Evolutionary conservation across 75 land plant genomes (phyloP), one percentile per base, ranked within the genome.

Genomic region (Pseudotsuga menziesii): DNA sequence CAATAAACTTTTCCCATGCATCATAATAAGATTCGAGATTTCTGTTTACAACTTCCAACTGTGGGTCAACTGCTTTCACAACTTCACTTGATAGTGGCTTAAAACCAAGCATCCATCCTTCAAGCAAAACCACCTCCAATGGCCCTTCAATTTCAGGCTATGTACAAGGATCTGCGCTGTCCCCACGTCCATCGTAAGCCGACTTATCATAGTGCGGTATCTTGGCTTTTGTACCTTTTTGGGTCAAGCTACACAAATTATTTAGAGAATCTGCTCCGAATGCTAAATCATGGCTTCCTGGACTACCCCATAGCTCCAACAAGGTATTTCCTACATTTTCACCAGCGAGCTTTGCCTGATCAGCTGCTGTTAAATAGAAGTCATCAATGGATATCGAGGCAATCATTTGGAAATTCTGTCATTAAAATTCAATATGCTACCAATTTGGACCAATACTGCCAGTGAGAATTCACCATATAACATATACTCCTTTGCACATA

Each of bases 91-190:
- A n/a, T n/a, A n/a, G n/a, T n/a, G n/a, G n/a, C n/a, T n/a, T n/a
- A n/a, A n/a, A n/a, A n/a, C n/a, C n/a, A n/a, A n/a, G n/a, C n/a
- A n/a, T n/a, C n/a, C n/a, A n/a, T n/a, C n/a, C n/a, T n/a, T n/a
- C n/a, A n/a, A n/a, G n/a, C n/a, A n/a, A n/a, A n/a, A n/a, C 59
- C 71, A 97, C 99, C 88, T 84, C 79, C 52, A 97, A 76, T 25
- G 99, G 95, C 5, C 98, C 99, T 80, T 94, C 88, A 71, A 92
- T 80, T 79, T 89, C 93, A 58, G 98, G 85, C 98, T 98, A 97
- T 67, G 80, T 81, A 15, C 93, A 94, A 75, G 98, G 89, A 82
- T 91, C 93, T 61, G 95, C 91, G 72, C 99, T 82, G 58, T 97
- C 99, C 48, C 99, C 99, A 63, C 76, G 81, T 58, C 99, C 99